Evolutionary conservation across 2,329 filamentous ascomycete species (phyloP), one percentile per base, ranked within the genome.

Genomic region (Cytospora schulzeri): DNA sequence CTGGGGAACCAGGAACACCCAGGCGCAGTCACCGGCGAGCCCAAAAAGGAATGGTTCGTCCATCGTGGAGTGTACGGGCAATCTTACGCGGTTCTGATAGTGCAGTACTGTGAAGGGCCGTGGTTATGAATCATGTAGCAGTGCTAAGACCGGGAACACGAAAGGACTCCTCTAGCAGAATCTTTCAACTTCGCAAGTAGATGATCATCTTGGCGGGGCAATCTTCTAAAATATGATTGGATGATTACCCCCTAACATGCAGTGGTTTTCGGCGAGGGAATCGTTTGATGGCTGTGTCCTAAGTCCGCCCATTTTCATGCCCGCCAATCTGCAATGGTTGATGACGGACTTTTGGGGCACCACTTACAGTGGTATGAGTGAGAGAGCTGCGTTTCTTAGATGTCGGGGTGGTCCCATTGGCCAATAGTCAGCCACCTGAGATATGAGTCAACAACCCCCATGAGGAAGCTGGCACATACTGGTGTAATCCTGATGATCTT

Each of bases 251-350:
- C 57, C 54, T 61, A 52, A 50, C 56, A 57, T 19, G 48, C 11
- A 26, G 48, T 58, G 53, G 53, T 60, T 58, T 59, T 67, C 65
- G 62, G 65, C 65, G 65, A 65, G 65, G 64, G 62, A 55, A 66
- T 57, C 45, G 62, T 56, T 64, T 60, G 59, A 61, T 48, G 59
- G 45, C 50, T 61, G 59, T 53, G 51, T 48, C 51, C 26, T n/a
- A 51, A 54, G 35, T 52, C 51, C 58, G 51, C 45, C 59, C 53
- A 54, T 33, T 51, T 38, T 55, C 57, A 19, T 26, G 45, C n/a
- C 57, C 57, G 31, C 48, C 22, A 31, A 26, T 48, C 24, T 60
- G 17, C 33, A 52, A 28, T 31, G 38, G n/a, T 56, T 56, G 60
- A 53, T 56, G 52, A 62, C 60, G 38, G 52, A 52, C 28, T 62